These are phyloP conservation scores for Candida suzukii DNA, from an alignment of 805 yeast species.

Conservation along the genomic window DNA sequence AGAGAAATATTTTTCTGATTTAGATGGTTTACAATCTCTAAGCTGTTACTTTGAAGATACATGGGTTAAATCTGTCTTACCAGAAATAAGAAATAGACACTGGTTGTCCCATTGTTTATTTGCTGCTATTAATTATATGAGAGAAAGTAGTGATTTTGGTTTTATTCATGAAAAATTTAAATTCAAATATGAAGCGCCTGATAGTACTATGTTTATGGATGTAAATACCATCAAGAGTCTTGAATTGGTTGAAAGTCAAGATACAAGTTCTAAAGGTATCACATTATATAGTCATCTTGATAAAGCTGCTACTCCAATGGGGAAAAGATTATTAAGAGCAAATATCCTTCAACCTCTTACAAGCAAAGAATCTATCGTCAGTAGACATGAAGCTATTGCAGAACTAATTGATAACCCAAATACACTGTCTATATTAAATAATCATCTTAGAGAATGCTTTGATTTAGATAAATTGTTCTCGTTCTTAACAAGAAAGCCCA, in stretches of 20 bases:
- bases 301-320: constrained; percentile 39
- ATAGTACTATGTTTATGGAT: constrained; percentile 37
- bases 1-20: constrained; percentile 16
- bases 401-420: constrained; percentile 22
- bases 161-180: constrained; percentile 24
- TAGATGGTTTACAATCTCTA: constrained; percentile 9
- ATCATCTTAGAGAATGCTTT: constrained; percentile 20
- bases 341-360: constrained; percentile 43
- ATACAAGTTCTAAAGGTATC: constrained; percentile 18
- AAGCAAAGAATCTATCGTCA: constrained; percentile 25
- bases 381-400: constrained; percentile 30
- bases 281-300: constrained; percentile 31
- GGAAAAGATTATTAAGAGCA: constrained; percentile 31
- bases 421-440: constrained; percentile 7
- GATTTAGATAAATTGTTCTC: constrained; percentile 37
- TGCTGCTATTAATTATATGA: constrained; percentile 24
- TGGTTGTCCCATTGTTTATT: constrained; percentile 26
- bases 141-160: constrained; percentile 7
- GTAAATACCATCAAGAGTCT: constrained; percentile 28
- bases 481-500: constrained; percentile 22
- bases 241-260: constrained; percentile 30
- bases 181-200: constrained; percentile 30
- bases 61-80: constrained; percentile 15
- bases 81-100: constrained; percentile 20
- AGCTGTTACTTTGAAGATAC: constrained; percentile 7